Evolutionary conservation across 1,284 basidiomycete species (phyloP).

Genomic region (Hypsizygus ulmarius): DNA sequence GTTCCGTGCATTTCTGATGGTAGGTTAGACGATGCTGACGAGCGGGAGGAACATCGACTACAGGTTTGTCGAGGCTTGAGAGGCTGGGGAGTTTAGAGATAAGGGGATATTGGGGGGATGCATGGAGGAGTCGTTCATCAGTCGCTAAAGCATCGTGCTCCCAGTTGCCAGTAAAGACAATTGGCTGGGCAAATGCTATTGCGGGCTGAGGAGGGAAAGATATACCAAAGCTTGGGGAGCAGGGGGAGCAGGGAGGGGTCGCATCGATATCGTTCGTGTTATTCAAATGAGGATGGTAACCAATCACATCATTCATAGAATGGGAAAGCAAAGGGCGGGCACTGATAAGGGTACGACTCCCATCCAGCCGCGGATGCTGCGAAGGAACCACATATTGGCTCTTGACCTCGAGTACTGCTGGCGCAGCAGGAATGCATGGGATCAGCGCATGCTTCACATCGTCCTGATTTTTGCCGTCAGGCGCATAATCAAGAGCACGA

Average conservation of each 20-base stretch:
- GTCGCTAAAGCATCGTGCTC: conserved; percentile 10
- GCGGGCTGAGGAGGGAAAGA: background rate
- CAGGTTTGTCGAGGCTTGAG: background rate
- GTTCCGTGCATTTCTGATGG: background rate
- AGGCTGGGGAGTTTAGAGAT: background rate
- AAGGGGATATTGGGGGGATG: conserved; percentile 2
- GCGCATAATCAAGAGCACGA: background rate
- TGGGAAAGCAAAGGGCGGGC: background rate
- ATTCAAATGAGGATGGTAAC: background rate
- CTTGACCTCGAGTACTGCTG: background rate
- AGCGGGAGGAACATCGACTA: conserved; percentile 1
- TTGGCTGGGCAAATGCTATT: background rate
- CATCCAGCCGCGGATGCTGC: background rate
- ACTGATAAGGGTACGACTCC: background rate
- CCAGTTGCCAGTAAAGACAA: conserved; percentile 15
- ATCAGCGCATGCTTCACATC: background rate
- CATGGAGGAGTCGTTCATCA: background rate
- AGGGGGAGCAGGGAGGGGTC: background rate
- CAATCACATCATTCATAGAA: background rate
- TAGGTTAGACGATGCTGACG: background rate
- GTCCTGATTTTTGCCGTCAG: background rate
- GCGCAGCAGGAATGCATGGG: background rate
- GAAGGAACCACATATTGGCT: background rate
- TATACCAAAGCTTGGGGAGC: background rate
- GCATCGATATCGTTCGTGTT: background rate